Conservation (phyloP, 2,329 filamentous ascomycete genomes). For the Fusarium sp. region DNA sequence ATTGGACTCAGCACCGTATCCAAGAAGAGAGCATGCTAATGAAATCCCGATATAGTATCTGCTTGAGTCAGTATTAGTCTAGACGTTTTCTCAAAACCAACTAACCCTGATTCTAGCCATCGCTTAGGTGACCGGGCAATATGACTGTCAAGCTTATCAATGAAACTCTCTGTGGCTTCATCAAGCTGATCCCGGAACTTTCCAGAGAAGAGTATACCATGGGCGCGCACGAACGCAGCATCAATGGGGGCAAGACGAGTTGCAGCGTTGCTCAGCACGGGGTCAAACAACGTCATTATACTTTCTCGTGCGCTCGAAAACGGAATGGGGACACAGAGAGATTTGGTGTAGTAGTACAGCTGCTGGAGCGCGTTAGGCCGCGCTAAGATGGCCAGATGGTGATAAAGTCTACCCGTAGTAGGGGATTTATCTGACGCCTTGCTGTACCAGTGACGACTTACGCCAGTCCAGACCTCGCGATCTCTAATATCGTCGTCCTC, state of each 20-base stretch:
- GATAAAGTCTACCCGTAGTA: slow-evolving; percentile 82
- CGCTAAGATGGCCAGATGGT: slow-evolving; percentile 86
- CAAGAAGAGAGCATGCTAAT: slow-evolving; percentile 51
- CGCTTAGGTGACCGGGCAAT: slow-evolving; percentile 65
- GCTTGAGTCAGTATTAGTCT: slow-evolving; percentile 6
- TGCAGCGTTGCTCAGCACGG: slow-evolving; percentile 60
- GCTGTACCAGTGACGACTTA: slow-evolving; percentile 86
- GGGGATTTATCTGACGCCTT: slow-evolving; percentile 84
- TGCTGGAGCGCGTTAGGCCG: slow-evolving; percentile 78
- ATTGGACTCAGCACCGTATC: slow-evolving; percentile 59
- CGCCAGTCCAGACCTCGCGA: slow-evolving; percentile 83
- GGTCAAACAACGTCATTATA: slow-evolving; percentile 77
- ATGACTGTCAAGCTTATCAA: slow-evolving; percentile 66
- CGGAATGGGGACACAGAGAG: slow-evolving; percentile 75
- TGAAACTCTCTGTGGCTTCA: slow-evolving; percentile 62
- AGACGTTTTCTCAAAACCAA: not conserved
- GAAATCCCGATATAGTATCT: slow-evolving; percentile 55
- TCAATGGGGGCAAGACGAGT: slow-evolving; percentile 62
- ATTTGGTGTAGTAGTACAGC: slow-evolving; percentile 78
- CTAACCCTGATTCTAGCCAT: slow-evolving; percentile 65
- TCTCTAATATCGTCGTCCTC: slow-evolving; percentile 84
- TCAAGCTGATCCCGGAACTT: slow-evolving; percentile 62
- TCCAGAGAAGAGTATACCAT: slow-evolving; percentile 73
- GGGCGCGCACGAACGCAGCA: slow-evolving; percentile 71
- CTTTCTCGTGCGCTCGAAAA: slow-evolving; percentile 78